Evolutionary conservation across 2,329 filamentous ascomycete genomes (phyloP), one percentile per base, ranked within the genome.

Genomic region (Colletotrichum tabaci): DNA sequence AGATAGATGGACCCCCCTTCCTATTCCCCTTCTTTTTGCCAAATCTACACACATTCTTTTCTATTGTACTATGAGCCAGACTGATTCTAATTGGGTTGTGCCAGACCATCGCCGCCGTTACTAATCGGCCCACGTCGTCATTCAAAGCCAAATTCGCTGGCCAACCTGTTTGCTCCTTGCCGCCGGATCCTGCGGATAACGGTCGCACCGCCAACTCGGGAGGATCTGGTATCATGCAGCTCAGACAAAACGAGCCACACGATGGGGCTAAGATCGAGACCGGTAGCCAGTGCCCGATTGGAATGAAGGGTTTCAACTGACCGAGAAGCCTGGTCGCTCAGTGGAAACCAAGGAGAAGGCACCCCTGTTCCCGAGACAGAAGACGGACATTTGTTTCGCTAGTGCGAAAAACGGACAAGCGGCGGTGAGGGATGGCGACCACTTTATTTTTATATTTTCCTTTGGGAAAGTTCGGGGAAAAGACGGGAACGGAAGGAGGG

Each of bases 61-160:
- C 57, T n/a, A 40, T 66, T 46, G 75, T 77, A 75, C 74, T 75
- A 75, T 74, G 77, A 79, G 74, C 74, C 74, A 75, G 77, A 81
- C 84, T 86, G 83, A 86, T 83, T 77, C 76, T 74, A 77, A 75
- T 78, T 76, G 72, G 71, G 76, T 76, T 81, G 79, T 82, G 80
- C 82, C 80, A 86, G 84, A 85, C 76, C 82, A 77, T 74, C 82
- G 80, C 74, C 84, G 80, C 78, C 70, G 70, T 65, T 61, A 72
- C 57, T 72, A 71, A 72, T 66, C 66, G 61, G 47, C 80, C 53
- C 23, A n/a, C 47, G 9, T 40, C 50, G 21, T 21, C 63, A 35
- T 55, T 42, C 30, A 49, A 40, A 26, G 18, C 58, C 52, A 63
- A 52, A 30, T 60, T 53, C 21, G 30, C 55, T 56, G 56, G 55